phyloP scores from a whole-genome alignment of 2,329 filamentous ascomycete genomes.

The Fulvia fulva region DNA sequence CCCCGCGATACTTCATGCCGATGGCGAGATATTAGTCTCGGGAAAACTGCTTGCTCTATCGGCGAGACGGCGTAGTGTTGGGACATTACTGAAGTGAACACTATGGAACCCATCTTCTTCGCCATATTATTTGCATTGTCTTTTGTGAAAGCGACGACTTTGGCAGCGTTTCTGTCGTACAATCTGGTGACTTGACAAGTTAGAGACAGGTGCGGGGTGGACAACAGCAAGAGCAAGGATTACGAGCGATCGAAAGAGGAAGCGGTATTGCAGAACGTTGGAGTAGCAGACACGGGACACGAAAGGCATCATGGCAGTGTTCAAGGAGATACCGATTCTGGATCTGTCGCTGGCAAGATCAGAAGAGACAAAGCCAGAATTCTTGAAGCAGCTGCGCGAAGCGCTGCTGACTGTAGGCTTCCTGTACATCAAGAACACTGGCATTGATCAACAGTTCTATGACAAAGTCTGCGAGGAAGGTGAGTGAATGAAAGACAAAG shows the following conservation, averaged over 20 bases:
- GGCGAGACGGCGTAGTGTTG: not conserved
- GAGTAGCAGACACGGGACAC: no score
- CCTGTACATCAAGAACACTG: conserved; percentile 76
- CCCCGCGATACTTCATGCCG: not conserved
- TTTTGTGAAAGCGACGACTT: conserved; percentile 16
- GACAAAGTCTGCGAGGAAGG: conserved; percentile 64
- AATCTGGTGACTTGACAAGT: conserved; percentile 4
- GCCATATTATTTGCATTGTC: conserved; percentile 12
- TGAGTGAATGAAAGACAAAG: no score
- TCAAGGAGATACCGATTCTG: conserved; percentile 72
- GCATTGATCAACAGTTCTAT: conserved; percentile 64
- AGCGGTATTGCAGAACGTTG: no score
- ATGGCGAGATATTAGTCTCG: not conserved
- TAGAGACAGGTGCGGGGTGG: not conserved
- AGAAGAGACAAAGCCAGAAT: conserved; percentile 64
- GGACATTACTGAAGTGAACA: not conserved
- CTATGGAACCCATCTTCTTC: conserved; percentile 19
- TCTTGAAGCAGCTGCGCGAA: conserved; percentile 66
- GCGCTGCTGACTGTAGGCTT: conserved; percentile 85
- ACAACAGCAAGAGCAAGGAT: not conserved
- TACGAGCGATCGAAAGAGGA: no score
- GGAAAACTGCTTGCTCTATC: not conserved
- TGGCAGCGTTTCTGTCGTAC: conserved; percentile 16
- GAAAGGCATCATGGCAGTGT: conserved; percentile 36
- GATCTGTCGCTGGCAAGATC: conserved; percentile 65